Conservation (phyloP, 2,329 filamentous ascomycete genomes). For the Neurospora crassa region DNA sequence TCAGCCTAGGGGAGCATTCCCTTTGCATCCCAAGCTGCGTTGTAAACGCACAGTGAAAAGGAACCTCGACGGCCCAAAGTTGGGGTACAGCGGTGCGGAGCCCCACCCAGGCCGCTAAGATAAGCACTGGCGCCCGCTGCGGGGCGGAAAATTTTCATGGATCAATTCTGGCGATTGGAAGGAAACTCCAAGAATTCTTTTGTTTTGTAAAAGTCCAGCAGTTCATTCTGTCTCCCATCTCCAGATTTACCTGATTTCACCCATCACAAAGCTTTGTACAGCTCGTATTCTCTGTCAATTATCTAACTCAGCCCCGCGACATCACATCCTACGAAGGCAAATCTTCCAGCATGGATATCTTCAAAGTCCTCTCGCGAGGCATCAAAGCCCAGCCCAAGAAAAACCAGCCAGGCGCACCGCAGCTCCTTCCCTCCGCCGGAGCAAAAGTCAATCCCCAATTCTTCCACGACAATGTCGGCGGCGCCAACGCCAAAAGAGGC, state of each 20-base stretch:
- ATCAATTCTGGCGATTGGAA: not conserved
- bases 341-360: conserved; percentile 52
- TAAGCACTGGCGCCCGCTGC: conserved; percentile 4
- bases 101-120: not conserved
- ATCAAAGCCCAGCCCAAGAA: conserved; percentile 44
- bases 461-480: conserved; percentile 47
- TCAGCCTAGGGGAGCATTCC: not conserved
- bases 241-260: conserved; percentile 3
- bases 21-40: not conserved
- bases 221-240: not conserved
- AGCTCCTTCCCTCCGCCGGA: conserved; percentile 56
- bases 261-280: not conserved
- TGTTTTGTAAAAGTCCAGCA: not conserved
- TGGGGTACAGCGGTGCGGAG: not conserved
- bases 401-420: conserved; percentile 27
- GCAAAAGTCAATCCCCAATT: conserved; percentile 58
- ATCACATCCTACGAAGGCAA: not conserved
- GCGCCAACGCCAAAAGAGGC: conserved; percentile 23
- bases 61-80: not conserved
- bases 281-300: not conserved
- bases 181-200: not conserved
- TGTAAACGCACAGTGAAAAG: not conserved
- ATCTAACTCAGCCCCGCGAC: not conserved
- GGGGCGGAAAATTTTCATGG: conserved; percentile 13
- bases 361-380: conserved; percentile 63